A percentile compares a stretch with the other conserved stretches of the same genome.
These are phyloP conservation scores for Nakazawaea sp. DNA, from an alignment of 805 yeast genomes.

Conservation along the genomic window DNA sequence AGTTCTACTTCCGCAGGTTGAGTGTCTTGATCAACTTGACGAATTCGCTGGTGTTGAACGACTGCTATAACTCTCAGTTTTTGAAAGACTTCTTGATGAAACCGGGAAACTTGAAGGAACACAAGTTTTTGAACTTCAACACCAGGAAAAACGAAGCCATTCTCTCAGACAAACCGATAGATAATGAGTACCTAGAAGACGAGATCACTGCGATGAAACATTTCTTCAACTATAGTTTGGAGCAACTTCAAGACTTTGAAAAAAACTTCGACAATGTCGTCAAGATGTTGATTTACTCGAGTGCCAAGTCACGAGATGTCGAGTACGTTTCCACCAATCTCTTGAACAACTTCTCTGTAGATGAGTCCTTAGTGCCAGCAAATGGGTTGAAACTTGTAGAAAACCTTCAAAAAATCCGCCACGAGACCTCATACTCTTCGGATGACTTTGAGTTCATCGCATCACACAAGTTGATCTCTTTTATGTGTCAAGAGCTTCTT, in stretches of 20 bases:
- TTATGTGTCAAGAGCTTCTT: conserved; percentile 6
- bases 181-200: conserved; percentile 15
- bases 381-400: background rate
- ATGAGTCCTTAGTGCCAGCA: background rate
- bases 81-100: conserved; percentile 35
- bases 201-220: conserved; percentile 37
- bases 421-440: background rate
- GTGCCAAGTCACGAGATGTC: conserved; percentile 28
- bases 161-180: background rate
- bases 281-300: conserved; percentile 27
- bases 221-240: conserved; percentile 38
- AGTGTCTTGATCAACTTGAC: background rate
- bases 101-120: conserved; percentile 17
- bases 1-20: conserved; percentile 4
- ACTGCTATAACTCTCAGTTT: conserved; percentile 17
- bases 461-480: conserved; percentile 5
- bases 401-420: background rate
- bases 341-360: background rate
- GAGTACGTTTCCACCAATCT: conserved; percentile 8
- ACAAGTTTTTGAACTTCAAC: background rate
- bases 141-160: background rate
- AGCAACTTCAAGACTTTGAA: conserved; percentile 31
- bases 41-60: background rate
- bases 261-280: conserved; percentile 26
- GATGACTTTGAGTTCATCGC: background rate